Evolutionary conservation across 164 flowering plant genomes (phyloP).

Genomic region (Dillenia turbinata): DNA sequence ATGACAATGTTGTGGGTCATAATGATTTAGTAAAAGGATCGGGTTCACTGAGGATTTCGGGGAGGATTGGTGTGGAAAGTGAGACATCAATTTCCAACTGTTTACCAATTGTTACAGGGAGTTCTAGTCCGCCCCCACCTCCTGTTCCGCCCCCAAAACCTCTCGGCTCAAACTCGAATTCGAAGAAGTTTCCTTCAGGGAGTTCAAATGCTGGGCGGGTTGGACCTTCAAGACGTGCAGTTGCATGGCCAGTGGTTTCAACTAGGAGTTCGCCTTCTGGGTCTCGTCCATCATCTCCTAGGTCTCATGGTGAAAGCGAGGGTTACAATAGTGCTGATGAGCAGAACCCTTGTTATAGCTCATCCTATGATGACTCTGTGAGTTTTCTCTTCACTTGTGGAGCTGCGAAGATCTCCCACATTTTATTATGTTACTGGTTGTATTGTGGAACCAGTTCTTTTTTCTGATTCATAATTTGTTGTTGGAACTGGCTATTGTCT

Average conservation of each 20-base stretch:
- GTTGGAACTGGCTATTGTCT: neutral
- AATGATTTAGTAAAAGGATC: conserved; percentile 31
- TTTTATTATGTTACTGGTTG: too few relatives aligned
- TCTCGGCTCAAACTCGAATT: conserved; percentile 29
- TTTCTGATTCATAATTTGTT: neutral
- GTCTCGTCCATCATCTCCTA: conserved; percentile 90
- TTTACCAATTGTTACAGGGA: conserved; percentile 24
- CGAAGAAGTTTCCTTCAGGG: conserved; percentile 44
- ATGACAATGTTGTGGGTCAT: conserved; percentile 27
- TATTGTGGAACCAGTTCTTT: too few relatives aligned
- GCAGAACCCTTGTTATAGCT: conserved; percentile 63
- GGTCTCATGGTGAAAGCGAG: conserved; percentile 78
- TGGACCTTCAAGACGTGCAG: conserved; percentile 70
- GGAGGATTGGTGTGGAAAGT: conserved; percentile 24
- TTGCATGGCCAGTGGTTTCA: conserved; percentile 64
- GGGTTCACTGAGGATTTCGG: conserved; percentile 36
- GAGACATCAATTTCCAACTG: conserved; percentile 36
- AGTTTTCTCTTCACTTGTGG: conserved; percentile 16
- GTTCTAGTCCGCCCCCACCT: conserved; percentile 84
- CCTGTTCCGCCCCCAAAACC: conserved; percentile 90
- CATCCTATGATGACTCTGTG: conserved; percentile 81
- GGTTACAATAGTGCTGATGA: conserved; percentile 99
- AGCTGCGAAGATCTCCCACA: too few relatives aligned
- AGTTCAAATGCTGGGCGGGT: conserved; percentile 38
- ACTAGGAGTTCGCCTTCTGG: conserved; percentile 64